Percentiles rank a stretch among this genome's conserved stretches.
Conservation (phyloP, 2,329 filamentous ascomycete genomes). For the Xylariaceae sp. region DNA sequence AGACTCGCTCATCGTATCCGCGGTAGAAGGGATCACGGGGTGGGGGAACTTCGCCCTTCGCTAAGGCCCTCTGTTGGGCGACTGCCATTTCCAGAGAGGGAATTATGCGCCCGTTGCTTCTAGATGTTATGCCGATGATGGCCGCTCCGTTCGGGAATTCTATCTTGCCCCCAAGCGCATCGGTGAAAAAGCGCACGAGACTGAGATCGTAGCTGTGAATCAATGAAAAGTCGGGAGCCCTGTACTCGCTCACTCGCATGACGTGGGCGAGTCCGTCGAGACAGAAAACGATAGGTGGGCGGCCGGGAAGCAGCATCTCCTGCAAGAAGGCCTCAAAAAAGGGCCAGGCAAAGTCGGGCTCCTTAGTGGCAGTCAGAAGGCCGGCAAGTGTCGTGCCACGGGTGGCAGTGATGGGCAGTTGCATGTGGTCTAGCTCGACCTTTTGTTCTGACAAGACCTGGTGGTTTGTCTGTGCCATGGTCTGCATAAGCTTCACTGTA, state of each 20-base stretch:
- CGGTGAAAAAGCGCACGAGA: slow-evolving; percentile 68
- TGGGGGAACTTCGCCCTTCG: slow-evolving; percentile 32
- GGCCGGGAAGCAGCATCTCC: slow-evolving; percentile 58
- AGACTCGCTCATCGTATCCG: slow-evolving; percentile 53
- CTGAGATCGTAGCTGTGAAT: slow-evolving; percentile 84
- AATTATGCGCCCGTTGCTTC: slow-evolving; percentile 61
- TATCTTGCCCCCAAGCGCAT: slow-evolving; percentile 58
- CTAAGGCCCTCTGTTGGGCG: slow-evolving; percentile 45
- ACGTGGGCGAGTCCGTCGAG: slow-evolving; percentile 77
- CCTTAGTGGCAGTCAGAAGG: slow-evolving; percentile 64
- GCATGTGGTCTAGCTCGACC: slow-evolving; percentile 47
- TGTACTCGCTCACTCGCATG: slow-evolving; percentile 74
- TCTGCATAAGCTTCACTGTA: slow-evolving; percentile 65
- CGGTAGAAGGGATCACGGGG: slow-evolving; percentile 48
- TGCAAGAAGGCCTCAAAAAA: slow-evolving; percentile 76
- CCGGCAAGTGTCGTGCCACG: slow-evolving; percentile 57
- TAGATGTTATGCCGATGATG: slow-evolving; percentile 67
- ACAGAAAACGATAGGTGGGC: slow-evolving; percentile 59
- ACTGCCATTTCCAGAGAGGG: slow-evolving; percentile 66
- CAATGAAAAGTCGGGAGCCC: slow-evolving; percentile 59
- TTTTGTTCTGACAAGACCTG: slow-evolving; percentile 51
- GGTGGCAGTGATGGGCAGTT: slow-evolving; percentile 55
- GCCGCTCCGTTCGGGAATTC: slow-evolving; percentile 67
- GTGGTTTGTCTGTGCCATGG: slow-evolving; percentile 67
- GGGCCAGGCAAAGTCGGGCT: slow-evolving; percentile 72